These are phyloP conservation scores for Endocalyx cinctus DNA, from an alignment of 2,329 filamentous ascomycete genomes.

Conservation along the genomic window DNA sequence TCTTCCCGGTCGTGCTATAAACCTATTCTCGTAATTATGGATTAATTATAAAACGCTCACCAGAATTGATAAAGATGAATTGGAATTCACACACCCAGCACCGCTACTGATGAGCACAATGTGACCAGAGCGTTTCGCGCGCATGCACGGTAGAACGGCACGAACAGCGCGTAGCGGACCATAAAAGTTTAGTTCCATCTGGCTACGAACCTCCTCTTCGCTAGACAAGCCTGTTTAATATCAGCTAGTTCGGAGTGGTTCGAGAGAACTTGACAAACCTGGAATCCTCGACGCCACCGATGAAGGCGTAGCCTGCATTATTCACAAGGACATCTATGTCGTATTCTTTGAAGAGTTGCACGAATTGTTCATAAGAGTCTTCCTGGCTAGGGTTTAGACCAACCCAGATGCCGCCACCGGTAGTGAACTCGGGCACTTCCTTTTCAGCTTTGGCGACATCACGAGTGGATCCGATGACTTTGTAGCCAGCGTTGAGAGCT, in stretches of 20 bases:
- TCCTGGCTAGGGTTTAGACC: conserved; percentile 5
- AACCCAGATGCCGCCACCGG: conserved; percentile 10
- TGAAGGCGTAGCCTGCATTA: conserved; percentile 7
- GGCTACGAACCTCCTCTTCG: conserved; percentile 6
- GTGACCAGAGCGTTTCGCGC: conserved; percentile 7
- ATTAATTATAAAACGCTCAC: conserved; percentile 1
- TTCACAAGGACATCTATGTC: conserved; percentile 11
- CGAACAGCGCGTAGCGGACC: conserved; percentile 10
- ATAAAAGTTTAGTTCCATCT: conserved; percentile 12
- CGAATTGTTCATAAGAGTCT: conserved; percentile 6
- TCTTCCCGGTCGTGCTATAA: conserved; percentile 7
- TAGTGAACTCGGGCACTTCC: conserved; percentile 7
- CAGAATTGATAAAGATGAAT: background rate
- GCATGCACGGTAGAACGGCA: conserved; percentile 7
- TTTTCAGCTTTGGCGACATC: conserved; percentile 6
- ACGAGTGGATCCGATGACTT: conserved; percentile 8
- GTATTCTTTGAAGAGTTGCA: conserved; percentile 4
- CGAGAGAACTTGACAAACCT: conserved; percentile 8
- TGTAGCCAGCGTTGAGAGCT: conserved; percentile 6
- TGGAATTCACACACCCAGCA: conserved; percentile 4
- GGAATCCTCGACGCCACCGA: conserved; percentile 9
- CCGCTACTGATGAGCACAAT: conserved; percentile 10
- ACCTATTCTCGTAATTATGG: conserved; percentile 8
- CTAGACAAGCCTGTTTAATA: conserved; percentile 4
- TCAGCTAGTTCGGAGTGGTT: no score